phyloP scores from a whole-genome alignment of 768 basidiomycete species.

The Tubosaeta brunneosetosa region DNA sequence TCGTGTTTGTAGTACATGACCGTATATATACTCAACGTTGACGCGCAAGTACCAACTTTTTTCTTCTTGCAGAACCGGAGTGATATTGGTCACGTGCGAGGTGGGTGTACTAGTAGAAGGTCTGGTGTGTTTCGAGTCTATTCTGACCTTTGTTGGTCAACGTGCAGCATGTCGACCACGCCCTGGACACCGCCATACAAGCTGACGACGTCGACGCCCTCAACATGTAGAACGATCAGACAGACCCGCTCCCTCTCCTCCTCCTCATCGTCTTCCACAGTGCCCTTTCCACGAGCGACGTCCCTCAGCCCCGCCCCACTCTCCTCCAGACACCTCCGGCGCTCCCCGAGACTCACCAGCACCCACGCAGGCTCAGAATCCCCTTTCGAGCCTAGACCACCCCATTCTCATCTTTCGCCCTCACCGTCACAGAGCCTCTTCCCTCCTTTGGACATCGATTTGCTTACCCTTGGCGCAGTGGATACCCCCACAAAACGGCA shows the following conservation, averaged over 20 bases:
- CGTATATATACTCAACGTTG: slow-evolving; percentile 15
- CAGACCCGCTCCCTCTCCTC: slow-evolving; percentile 2
- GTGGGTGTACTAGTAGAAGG: slow-evolving; percentile 9
- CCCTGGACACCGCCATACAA: slow-evolving; percentile 21
- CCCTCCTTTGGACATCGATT: slow-evolving; percentile 11
- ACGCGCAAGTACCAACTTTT: neutral
- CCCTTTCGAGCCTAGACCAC: slow-evolving; percentile 20
- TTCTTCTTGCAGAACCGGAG: too few relatives aligned
- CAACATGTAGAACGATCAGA: slow-evolving; percentile 1
- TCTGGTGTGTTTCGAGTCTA: neutral
- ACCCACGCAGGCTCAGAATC: slow-evolving; percentile 10
- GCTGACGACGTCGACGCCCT: neutral
- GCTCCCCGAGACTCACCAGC: slow-evolving; percentile 6
- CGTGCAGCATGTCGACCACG: slow-evolving; percentile 32
- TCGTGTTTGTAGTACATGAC: slow-evolving; percentile 12
- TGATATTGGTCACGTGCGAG: slow-evolving; percentile 27
- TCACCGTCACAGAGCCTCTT: neutral
- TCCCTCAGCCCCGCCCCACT: slow-evolving; percentile 1
- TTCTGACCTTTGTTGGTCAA: slow-evolving; percentile 1
- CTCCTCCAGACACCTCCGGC: neutral
- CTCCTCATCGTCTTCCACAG: slow-evolving; percentile 11
- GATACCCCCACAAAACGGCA: slow-evolving; percentile 6
- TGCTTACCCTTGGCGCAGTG: slow-evolving; percentile 5
- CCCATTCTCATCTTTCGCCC: neutral
- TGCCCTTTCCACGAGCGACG: slow-evolving; percentile 17